A percentile compares a stretch with the other conserved stretches of the same genome.
These are phyloP conservation scores for Tagetes patula DNA, from an alignment of 129 eudicot species.

Conservation along the genomic window DNA sequence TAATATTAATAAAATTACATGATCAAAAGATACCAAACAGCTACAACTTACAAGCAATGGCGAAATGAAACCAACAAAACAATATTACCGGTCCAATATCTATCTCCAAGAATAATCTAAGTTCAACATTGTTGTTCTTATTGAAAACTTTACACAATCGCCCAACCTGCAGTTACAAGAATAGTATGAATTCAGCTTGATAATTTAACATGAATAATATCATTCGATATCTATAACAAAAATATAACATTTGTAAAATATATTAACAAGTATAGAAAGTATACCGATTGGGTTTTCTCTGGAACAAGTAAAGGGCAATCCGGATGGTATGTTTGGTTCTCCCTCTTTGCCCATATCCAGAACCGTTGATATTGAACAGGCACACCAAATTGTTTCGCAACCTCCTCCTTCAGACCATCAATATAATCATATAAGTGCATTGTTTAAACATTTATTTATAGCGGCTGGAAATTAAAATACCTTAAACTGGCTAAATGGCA, in stretches of 20 bases:
- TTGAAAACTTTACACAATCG: constrained; percentile 74
- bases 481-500: constrained; percentile 69
- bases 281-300: constrained; percentile 86
- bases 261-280: constrained; percentile 8
- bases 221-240: background rate
- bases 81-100: constrained; percentile 68
- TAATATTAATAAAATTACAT: constrained; percentile 1
- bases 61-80: constrained; percentile 11
- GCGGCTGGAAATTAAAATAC: constrained; percentile 24
- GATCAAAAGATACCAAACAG: background rate
- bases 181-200: background rate
- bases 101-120: constrained; percentile 84
- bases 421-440: background rate
- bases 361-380: constrained; percentile 88
- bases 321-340: constrained; percentile 91
- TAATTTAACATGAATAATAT: background rate
- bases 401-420: constrained; percentile 69
- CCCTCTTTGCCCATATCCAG: constrained; percentile 98
- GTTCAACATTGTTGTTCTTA: constrained; percentile 84
- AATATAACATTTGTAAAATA: background rate
- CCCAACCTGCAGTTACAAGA: constrained; percentile 65
- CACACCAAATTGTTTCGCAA: constrained; percentile 91
- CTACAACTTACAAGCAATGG: background rate
- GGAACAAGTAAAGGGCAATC: constrained; percentile 77
- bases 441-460: no score